Conservation (phyloP, 352 stramenopile genomes). For the Phytophthora ramorum region DNA sequence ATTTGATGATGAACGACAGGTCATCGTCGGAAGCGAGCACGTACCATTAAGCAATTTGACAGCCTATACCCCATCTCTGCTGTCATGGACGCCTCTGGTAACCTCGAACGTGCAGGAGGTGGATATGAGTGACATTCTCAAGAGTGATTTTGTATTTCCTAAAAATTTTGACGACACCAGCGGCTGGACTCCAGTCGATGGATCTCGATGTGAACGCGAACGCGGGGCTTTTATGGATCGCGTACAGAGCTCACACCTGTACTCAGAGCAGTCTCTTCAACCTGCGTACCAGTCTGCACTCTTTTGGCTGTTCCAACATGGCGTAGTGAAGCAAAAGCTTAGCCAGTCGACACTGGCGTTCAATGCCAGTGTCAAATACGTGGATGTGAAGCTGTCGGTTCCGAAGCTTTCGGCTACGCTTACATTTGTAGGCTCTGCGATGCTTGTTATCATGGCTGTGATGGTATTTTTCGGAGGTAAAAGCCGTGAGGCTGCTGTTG, state of each 20-base stretch:
- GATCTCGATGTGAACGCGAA: conserved; percentile 50
- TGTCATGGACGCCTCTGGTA: conserved; percentile 47
- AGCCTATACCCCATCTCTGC: conserved; percentile 34
- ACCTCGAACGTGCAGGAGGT: conserved; percentile 60
- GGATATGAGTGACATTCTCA: conserved; percentile 52
- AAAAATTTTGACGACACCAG: conserved; percentile 46
- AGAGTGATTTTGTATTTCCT: conserved; percentile 65
- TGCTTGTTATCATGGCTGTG: conserved; percentile 47
- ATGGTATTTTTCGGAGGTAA: conserved; percentile 53
- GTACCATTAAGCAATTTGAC: conserved; percentile 42
- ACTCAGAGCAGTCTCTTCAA: conserved; percentile 54
- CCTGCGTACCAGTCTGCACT: conserved; percentile 56
- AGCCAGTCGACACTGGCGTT: conserved; percentile 39
- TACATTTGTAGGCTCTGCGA: conserved; percentile 45
- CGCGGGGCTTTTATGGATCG: conserved; percentile 49
- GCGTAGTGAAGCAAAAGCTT: conserved; percentile 37
- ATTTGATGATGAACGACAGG: conserved; percentile 13
- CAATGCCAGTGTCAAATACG: conserved; percentile 24
- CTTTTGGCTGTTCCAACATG: conserved; percentile 66
- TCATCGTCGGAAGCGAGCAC: conserved; percentile 41
- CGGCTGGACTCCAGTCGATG: conserved; percentile 41
- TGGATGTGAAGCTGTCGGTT: conserved; percentile 47
- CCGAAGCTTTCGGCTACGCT: conserved; percentile 46
- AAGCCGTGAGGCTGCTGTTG: conserved; percentile 47
- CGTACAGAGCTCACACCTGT: conserved; percentile 53